Conservation (phyloP, 2,329 filamentous ascomycete species). For the Pochonia chlamydosporia region DNA sequence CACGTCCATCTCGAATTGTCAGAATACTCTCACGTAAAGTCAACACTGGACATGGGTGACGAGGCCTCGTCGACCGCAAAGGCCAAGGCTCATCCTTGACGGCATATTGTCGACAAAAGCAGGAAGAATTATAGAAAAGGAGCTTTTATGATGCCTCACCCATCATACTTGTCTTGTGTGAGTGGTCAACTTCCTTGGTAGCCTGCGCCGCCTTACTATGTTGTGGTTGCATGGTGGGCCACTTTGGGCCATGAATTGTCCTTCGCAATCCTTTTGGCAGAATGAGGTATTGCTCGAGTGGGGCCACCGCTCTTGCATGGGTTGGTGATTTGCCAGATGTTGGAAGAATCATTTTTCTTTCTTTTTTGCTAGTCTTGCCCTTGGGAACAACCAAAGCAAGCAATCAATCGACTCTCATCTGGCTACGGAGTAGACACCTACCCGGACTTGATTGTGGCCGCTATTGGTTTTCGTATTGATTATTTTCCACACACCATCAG, state of each 20-base stretch:
- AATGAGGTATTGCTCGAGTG: too few species aligned
- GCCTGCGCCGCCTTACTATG: too few species aligned
- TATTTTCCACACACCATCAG: not conserved
- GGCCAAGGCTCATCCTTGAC: too few species aligned
- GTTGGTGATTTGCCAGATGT: not conserved
- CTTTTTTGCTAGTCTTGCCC: not conserved
- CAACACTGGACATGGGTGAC: too few species aligned
- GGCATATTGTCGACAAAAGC: too few species aligned
- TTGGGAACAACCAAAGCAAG: not conserved
- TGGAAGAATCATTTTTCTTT: conserved; percentile 1
- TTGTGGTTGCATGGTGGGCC: too few species aligned
- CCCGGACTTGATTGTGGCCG: not conserved
- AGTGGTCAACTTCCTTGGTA: not conserved
- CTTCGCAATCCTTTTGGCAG: not conserved
- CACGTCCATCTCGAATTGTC: too few species aligned
- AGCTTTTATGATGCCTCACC: not conserved
- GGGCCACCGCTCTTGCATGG: not conserved
- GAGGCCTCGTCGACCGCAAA: too few species aligned
- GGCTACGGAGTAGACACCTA: not conserved
- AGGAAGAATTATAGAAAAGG: not conserved
- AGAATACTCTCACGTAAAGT: too few species aligned
- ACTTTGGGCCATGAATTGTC: not conserved
- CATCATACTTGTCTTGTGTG: not conserved
- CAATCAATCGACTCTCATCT: not conserved
- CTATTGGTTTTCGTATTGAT: not conserved